Evolutionary conservation across 805 yeast genomes (phyloP).

Genomic region (Lipomyces chichibuensis): DNA sequence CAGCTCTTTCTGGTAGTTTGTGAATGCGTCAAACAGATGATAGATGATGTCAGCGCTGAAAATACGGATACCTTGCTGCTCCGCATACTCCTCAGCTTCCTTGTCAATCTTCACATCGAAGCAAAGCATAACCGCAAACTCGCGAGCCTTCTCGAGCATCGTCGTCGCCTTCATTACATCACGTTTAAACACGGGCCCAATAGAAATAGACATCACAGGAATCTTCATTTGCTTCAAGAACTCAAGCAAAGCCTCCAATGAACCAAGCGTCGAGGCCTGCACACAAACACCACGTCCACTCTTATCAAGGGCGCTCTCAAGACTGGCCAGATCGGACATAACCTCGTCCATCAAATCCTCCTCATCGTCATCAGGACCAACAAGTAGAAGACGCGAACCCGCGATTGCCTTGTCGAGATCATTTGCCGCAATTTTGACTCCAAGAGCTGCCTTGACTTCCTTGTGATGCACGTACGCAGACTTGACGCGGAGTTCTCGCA

Average conservation of each 20-base stretch:
- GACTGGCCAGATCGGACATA: constrained; percentile 96
- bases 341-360: constrained; percentile 97
- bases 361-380: constrained; percentile 96
- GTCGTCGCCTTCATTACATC: constrained; percentile 97
- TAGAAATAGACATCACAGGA: constrained; percentile 97
- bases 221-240: constrained; percentile 98
- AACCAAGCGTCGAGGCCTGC: constrained; percentile 98
- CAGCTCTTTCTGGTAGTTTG: constrained; percentile 85
- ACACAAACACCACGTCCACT: constrained; percentile 97
- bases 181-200: constrained; percentile 97
- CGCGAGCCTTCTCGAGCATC: constrained; percentile 96
- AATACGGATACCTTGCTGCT: constrained; percentile 85
- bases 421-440: constrained; percentile 97
- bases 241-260: constrained; percentile 93
- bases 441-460: constrained; percentile 98
- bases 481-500: constrained; percentile 93
- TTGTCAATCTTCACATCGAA: constrained; percentile 96
- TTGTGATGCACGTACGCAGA: constrained; percentile 96
- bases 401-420: constrained; percentile 99
- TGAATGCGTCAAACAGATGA: constrained; percentile 92
- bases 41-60: constrained; percentile 96
- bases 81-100: constrained; percentile 98
- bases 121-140: constrained; percentile 96
- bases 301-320: constrained; percentile 91
- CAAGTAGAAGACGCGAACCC: constrained; percentile 93